These are phyloP conservation scores for Aureobasidium sp. DNA, from an alignment of 2,329 filamentous ascomycete species.

Conservation along the genomic window DNA sequence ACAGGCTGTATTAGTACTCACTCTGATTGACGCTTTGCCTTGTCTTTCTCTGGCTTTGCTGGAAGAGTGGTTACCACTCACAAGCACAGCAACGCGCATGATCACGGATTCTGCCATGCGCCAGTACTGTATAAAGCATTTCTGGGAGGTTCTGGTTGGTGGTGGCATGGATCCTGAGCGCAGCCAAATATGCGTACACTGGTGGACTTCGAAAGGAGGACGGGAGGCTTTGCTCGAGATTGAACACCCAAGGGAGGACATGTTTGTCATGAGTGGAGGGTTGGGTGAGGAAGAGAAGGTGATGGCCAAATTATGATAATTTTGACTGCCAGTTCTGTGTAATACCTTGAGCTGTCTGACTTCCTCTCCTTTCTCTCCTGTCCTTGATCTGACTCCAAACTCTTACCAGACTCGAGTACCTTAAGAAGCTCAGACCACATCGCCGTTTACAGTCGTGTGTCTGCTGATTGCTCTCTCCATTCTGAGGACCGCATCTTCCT, in stretches of 20 bases:
- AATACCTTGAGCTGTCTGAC: too few species aligned
- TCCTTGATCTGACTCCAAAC: too few species aligned
- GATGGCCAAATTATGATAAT: conserved; percentile 7
- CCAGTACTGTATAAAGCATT: conserved; percentile 59
- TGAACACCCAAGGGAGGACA: conserved; percentile 26
- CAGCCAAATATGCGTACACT: conserved; percentile 68
- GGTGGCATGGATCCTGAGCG: conserved; percentile 87
- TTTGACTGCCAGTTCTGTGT: too few species aligned
- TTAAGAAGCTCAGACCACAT: neutral
- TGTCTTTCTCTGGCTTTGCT: conserved; percentile 63
- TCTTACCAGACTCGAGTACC: too few species aligned
- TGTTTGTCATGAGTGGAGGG: conserved; percentile 49
- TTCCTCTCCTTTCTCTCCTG: too few species aligned
- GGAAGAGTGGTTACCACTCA: conserved; percentile 72
- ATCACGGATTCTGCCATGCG: conserved; percentile 58
- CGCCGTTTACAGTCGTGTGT: neutral
- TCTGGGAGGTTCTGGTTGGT: conserved; percentile 71
- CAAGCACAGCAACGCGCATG: conserved; percentile 59
- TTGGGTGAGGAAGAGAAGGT: conserved; percentile 28
- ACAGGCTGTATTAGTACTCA: conserved; percentile 68
- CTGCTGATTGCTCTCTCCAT: conserved; percentile 18
- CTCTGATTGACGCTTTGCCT: conserved; percentile 72
- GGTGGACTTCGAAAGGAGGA: conserved; percentile 70
- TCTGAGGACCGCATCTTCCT: conserved; percentile 31
- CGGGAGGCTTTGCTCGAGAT: conserved; percentile 50